Conservation (phyloP, 1,284 basidiomycete species). For the Mycena citricolor region DNA sequence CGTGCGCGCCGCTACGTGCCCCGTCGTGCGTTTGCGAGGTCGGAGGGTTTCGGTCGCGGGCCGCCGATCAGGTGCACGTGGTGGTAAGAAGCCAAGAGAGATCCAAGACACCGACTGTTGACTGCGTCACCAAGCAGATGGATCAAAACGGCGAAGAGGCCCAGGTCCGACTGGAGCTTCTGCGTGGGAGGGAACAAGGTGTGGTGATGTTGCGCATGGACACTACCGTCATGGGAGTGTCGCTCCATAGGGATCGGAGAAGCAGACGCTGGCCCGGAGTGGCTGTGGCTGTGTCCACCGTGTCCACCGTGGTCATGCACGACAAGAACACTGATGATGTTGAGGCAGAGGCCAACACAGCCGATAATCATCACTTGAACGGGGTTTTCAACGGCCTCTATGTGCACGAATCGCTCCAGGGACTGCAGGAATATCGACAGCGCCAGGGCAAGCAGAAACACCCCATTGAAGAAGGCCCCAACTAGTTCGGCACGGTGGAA, state of each 20-base stretch:
- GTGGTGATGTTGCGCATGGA: constrained; percentile 39
- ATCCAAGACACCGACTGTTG: constrained; percentile 42
- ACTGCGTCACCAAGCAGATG: constrained; percentile 48
- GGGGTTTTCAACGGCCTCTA: constrained; percentile 40
- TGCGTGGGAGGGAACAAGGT: constrained; percentile 35
- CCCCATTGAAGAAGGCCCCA: constrained; percentile 53
- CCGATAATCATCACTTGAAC: constrained; percentile 45
- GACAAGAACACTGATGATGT: constrained; percentile 43
- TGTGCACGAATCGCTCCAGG: constrained; percentile 45
- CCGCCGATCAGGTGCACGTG: too few relatives aligned
- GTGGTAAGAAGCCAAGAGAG: too few relatives aligned
- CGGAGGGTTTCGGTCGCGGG: too few relatives aligned
- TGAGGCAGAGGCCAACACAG: constrained; percentile 43
- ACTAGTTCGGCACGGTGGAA: constrained; percentile 52
- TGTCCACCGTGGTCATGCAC: constrained; percentile 40
- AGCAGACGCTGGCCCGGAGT: constrained; percentile 24
- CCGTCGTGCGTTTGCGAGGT: too few relatives aligned
- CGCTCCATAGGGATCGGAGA: constrained; percentile 22
- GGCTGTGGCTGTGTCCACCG: constrained; percentile 36
- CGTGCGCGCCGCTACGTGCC: too few relatives aligned
- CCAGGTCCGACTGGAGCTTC: constrained; percentile 38
- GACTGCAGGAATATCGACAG: constrained; percentile 50
- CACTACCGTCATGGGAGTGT: constrained; percentile 35
- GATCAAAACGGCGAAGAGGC: constrained; percentile 42
- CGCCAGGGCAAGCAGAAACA: constrained; percentile 48